Conservation (phyloP, 139 green algal species). For the Axilococcus clingmanii region DNA sequence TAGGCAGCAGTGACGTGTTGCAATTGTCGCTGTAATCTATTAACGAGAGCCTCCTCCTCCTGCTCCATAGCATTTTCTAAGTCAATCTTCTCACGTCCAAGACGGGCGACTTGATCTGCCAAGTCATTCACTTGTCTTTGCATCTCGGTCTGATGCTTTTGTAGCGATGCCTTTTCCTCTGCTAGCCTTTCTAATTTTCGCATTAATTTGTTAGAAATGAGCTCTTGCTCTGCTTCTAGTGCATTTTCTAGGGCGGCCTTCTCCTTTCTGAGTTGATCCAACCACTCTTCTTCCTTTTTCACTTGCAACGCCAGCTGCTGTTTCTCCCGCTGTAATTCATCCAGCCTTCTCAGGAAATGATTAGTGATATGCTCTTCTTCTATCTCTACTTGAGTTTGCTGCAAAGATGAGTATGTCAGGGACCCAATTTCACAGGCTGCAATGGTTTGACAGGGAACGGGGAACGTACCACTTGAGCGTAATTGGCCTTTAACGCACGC, state of each 20-base stretch:
- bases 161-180: conserved; percentile 50
- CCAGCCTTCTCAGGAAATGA: conserved; percentile 68
- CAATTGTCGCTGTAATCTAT: conserved; percentile 62
- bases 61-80: conserved; percentile 67
- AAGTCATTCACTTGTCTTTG: conserved; percentile 51
- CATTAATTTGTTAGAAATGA: conserved; percentile 73
- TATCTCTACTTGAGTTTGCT: too few relatives aligned
- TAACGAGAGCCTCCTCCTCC: conserved; percentile 38
- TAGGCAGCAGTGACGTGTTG: conserved; percentile 42
- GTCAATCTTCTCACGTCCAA: conserved; percentile 44
- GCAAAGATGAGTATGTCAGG: too few relatives aligned
- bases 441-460: too few relatives aligned
- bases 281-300: conserved; percentile 66
- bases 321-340: conserved; percentile 67
- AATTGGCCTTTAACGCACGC: too few relatives aligned
- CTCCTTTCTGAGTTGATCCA: conserved; percentile 40
- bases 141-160: conserved; percentile 53
- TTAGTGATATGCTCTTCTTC: conserved; percentile 63
- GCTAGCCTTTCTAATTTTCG: conserved; percentile 47
- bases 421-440: too few relatives aligned
- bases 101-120: conserved; percentile 34
- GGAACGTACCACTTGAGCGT: too few relatives aligned
- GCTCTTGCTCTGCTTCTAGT: conserved; percentile 46
- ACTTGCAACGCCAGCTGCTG: conserved; percentile 56
- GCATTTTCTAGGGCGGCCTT: conserved; percentile 51